These are phyloP conservation scores for Ramaria sp. DNA, from an alignment of 768 basidiomycete genomes.

Conservation along the genomic window DNA sequence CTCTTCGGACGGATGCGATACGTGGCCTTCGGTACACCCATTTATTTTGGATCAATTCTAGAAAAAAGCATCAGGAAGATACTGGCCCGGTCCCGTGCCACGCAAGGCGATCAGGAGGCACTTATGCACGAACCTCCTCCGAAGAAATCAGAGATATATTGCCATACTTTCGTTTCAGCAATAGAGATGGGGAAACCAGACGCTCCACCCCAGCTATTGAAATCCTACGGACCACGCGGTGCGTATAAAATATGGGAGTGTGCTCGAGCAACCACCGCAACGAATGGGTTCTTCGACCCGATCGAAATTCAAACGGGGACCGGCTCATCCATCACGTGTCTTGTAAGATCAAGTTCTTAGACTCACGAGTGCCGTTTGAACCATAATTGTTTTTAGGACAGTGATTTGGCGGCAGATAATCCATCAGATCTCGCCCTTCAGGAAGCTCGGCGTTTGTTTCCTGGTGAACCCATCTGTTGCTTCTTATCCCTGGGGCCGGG, in stretches of 20 bases:
- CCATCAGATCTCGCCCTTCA: neutral
- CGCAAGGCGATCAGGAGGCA: no score
- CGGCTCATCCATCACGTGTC: neutral
- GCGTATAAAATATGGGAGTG: slow-evolving; percentile 22
- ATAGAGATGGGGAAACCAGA: no score
- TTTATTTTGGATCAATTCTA: slow-evolving; percentile 7
- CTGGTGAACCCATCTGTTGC: neutral
- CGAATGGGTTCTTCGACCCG: slow-evolving; percentile 17
- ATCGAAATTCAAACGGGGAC: neutral
- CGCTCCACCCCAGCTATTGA: slow-evolving; percentile 8
- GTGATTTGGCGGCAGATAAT: neutral
- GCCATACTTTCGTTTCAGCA: slow-evolving; percentile 12
- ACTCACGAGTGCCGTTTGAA: neutral
- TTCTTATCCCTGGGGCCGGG: neutral
- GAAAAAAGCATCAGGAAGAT: slow-evolving; percentile 9
- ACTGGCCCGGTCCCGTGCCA: neutral
- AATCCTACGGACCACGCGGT: slow-evolving; percentile 12
- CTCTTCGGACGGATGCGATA: neutral
- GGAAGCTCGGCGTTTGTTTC: neutral
- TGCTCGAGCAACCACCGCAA: slow-evolving; percentile 22
- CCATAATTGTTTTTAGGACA: no score
- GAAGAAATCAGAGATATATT: no score
- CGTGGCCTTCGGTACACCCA: neutral
- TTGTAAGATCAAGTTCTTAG: neutral
- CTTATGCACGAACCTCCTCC: no score